Evolutionary conservation across 371 early-diverging fungal genomes (phyloP), one percentile per base, ranked within the genome.

Genomic region (Mortierella sp.): DNA sequence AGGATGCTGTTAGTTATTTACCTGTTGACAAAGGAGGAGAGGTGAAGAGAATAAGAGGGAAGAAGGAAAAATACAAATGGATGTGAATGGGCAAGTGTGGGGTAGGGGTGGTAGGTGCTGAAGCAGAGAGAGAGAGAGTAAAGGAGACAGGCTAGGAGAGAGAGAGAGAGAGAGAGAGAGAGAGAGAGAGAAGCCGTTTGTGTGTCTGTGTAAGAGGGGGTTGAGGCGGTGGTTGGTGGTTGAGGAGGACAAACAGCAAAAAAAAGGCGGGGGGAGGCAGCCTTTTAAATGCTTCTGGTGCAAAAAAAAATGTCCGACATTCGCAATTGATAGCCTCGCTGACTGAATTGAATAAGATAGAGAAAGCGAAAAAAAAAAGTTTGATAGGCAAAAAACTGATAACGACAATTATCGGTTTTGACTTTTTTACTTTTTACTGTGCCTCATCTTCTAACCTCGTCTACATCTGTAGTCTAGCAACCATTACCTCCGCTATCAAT

Each of bases 41-140:
- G 19, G 16, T 0, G 39, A 8, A 24, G n/a, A 19, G n/a, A 34
- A 2, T 31, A 19, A 24, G 11, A 41, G 24, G 16, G 47, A 9
- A 45, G 64, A 41, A 22, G 43, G 64, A 26, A 4, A 55, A 41
- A 22, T 7, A 10, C 37, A 9, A 10, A 5, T 8, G 13, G 11
- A 26, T 53, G 31, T 39, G 63, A 37, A 63, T 39, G 39, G 10
- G 69, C n/a, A 45, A 34, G 43, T n/a, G 31, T 22, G 9, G 37
- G 34, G 44, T 16, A 34, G 10, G 45, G 68, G 31, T 31, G 31
- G 68, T 68, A 68, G 66, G 41, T 48, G 53, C 39, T 37, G 61
- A 41, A 52, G 4, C 31, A 31, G 67, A 48, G 31, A 50, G 37
- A 39, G 22, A 37, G 63, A 2, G 63, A 37, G 39, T 16, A 22